These are phyloP conservation scores for Nothophytophthora sp. DNA, from an alignment of 352 stramenopile species.

Conservation along the genomic window DNA sequence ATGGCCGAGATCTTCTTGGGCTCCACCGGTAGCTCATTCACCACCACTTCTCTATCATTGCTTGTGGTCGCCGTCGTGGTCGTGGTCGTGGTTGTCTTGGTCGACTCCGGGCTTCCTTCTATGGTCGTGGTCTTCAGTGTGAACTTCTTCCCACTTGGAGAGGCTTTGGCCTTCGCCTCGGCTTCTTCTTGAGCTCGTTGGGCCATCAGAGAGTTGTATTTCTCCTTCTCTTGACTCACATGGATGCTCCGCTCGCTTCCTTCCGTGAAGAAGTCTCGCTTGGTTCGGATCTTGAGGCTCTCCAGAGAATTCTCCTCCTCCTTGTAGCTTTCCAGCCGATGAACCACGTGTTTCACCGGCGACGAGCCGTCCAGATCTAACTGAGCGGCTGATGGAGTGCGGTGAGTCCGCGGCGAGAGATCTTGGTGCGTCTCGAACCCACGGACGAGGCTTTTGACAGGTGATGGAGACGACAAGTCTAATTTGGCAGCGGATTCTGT, in stretches of 20 bases:
- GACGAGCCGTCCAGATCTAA: conserved; percentile 26
- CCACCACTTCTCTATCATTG: no score
- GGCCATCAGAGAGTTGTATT: conserved; percentile 26
- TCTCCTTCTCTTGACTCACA: conserved; percentile 35
- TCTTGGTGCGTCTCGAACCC: conserved; percentile 33
- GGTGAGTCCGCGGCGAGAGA: conserved; percentile 16
- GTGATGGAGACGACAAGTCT: conserved; percentile 16
- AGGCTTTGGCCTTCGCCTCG: conserved; percentile 17
- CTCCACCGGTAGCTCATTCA: not conserved
- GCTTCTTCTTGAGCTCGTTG: conserved; percentile 23
- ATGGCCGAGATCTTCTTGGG: conserved; percentile 23
- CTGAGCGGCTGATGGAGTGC: conserved; percentile 29
- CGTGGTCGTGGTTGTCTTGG: no score
- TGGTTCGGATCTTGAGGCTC: conserved; percentile 49
- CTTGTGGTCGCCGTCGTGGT: no score
- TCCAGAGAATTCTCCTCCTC: conserved; percentile 47
- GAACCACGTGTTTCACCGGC: conserved; percentile 47
- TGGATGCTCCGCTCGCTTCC: conserved; percentile 37
- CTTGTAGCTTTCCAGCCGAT: conserved; percentile 53
- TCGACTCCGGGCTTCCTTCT: no score
- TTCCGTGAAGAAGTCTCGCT: conserved; percentile 56
- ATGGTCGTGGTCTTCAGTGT: no score
- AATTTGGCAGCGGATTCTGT: conserved; percentile 29
- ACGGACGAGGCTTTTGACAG: conserved; percentile 13
- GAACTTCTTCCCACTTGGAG: no score